Evolutionary conservation across 2,329 filamentous ascomycete genomes (phyloP).

Genomic region (Tolypocladium inflatum): DNA sequence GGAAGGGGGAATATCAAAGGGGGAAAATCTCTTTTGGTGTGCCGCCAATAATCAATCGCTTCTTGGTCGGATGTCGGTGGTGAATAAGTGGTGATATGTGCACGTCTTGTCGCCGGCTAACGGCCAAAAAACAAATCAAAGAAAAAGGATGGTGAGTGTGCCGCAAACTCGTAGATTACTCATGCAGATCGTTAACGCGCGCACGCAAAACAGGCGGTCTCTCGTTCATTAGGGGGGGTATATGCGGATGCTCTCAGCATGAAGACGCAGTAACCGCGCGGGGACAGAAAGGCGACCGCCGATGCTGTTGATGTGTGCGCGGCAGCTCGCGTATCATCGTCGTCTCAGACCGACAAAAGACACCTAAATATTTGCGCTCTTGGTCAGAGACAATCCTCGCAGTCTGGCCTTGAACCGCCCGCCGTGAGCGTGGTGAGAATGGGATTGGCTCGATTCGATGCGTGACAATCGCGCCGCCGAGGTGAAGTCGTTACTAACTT

Average conservation of each 20-base stretch:
- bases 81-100: slow-evolving; percentile 1
- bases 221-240: slow-evolving; percentile 4
- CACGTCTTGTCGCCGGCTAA: background rate
- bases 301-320: slow-evolving; percentile 13
- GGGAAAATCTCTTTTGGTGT: slow-evolving; percentile 6
- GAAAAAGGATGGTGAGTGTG: background rate
- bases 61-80: background rate
- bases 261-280: slow-evolving; percentile 17
- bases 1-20: slow-evolving; percentile 1
- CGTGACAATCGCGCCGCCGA: slow-evolving; percentile 76
- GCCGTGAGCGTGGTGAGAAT: slow-evolving; percentile 8
- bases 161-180: slow-evolving; percentile 33
- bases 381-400: slow-evolving; percentile 31
- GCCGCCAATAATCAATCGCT: background rate
- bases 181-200: slow-evolving; percentile 36
- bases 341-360: slow-evolving; percentile 3
- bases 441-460: slow-evolving; percentile 63
- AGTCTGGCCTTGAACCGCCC: slow-evolving; percentile 25
- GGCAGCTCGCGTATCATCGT: too few species aligned
- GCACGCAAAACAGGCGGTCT: too few species aligned
- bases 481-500: slow-evolving; percentile 83
- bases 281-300: slow-evolving; percentile 15
- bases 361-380: slow-evolving; percentile 27
- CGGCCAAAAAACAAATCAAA: background rate
- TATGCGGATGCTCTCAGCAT: slow-evolving; percentile 1